Percentiles rank a stretch among this genome's conserved stretches.
phyloP scores from a whole-genome alignment of 2,329 filamentous ascomycete species.

The Ophiostoma tasmaniense region DNA sequence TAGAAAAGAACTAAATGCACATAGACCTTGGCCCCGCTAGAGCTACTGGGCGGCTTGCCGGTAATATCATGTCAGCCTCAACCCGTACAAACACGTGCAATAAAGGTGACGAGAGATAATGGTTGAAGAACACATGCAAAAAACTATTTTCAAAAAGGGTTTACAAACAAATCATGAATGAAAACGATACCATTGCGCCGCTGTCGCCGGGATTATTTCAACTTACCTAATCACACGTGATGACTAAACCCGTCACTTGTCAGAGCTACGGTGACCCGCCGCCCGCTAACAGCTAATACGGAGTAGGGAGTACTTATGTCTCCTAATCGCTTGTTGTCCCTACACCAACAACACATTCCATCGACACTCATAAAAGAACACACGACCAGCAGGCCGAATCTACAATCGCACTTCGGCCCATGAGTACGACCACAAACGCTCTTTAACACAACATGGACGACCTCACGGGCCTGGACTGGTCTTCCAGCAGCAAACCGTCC shows the following conservation, averaged over 20 bases:
- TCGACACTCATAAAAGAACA: not conserved
- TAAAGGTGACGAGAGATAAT: too few species aligned
- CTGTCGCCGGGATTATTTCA: not conserved
- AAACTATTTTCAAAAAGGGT: too few species aligned
- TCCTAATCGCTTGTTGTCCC: not conserved
- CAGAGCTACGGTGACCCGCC: not conserved
- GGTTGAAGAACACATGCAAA: too few species aligned
- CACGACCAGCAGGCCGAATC: not conserved
- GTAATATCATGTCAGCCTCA: not conserved
- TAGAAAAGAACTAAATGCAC: not conserved
- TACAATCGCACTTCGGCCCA: not conserved
- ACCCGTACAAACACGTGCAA: not conserved
- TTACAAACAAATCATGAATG: not conserved
- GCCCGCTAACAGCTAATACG: not conserved
- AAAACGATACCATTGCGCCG: not conserved
- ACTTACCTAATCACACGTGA: constrained; percentile 7
- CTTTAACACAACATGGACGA: constrained; percentile 45
- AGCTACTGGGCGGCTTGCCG: constrained; percentile 1
- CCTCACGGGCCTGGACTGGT: constrained; percentile 54
- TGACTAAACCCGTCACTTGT: not conserved
- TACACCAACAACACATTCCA: not conserved
- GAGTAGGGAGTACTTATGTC: too few species aligned
- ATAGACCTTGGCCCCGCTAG: not conserved
- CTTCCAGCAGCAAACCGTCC: constrained; percentile 28
- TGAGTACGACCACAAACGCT: not conserved